Conservation (phyloP, 805 yeast genomes). For the Lachancea dasiensis region DNA sequence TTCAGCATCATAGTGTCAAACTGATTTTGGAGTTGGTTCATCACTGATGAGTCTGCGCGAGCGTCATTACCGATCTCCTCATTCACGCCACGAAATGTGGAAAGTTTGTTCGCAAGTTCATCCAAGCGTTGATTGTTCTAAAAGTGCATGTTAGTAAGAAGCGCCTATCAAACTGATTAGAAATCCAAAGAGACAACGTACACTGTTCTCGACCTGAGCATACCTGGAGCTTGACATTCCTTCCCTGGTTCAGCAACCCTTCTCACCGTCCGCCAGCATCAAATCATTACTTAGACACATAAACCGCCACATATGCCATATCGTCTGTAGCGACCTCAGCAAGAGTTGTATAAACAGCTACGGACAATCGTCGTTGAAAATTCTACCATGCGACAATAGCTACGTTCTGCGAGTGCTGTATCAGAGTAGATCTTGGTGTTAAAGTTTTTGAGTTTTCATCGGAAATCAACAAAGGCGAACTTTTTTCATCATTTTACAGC, state of each 20-base stretch:
- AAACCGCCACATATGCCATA: not conserved
- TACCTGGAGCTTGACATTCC: conserved; percentile 30
- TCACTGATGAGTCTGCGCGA: conserved; percentile 41
- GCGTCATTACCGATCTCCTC: conserved; percentile 65
- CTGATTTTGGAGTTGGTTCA: conserved; percentile 43
- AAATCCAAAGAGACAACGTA: no score
- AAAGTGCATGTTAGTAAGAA: conserved; percentile 1
- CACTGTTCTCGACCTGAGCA: conserved; percentile 28
- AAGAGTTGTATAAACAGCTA: no score
- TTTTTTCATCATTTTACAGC: conserved; percentile 32
- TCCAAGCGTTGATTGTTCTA: conserved; percentile 61
- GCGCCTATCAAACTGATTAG: no score
- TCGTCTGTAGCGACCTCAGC: no score
- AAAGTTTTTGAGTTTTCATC: conserved; percentile 34
- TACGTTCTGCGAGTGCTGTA: conserved; percentile 4
- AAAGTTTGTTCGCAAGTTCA: conserved; percentile 57
- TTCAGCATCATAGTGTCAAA: conserved; percentile 43
- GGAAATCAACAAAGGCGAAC: conserved; percentile 31
- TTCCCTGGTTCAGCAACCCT: not conserved
- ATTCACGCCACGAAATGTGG: conserved; percentile 59
- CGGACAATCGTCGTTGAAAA: no score
- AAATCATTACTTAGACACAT: not conserved
- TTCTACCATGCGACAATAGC: no score
- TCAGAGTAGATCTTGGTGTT: conserved; percentile 42
- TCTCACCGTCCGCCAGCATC: not conserved